Percentiles rank a stretch among this genome's conserved stretches.
Evolutionary conservation across 1,284 basidiomycete species (phyloP).

Genomic region (Laetiporus sulphureus): DNA sequence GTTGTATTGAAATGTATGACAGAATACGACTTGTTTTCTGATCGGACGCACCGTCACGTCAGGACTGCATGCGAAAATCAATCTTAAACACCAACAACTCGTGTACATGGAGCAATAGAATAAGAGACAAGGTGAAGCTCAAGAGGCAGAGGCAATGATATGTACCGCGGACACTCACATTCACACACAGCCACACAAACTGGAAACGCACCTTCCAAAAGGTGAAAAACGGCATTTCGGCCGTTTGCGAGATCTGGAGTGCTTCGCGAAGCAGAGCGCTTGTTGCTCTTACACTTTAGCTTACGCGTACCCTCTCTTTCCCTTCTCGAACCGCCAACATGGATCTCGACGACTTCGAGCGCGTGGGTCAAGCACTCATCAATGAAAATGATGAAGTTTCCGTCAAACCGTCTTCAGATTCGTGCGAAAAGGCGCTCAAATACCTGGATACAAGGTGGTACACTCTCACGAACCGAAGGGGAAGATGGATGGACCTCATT

Average conservation of each 20-base stretch:
- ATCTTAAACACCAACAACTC: too few relatives aligned
- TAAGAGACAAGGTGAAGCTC: too few relatives aligned
- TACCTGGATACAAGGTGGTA: constrained; percentile 26
- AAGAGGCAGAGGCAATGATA: too few relatives aligned
- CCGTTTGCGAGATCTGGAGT: neutral
- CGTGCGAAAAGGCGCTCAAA: constrained; percentile 14
- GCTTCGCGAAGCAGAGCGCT: neutral
- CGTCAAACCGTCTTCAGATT: neutral
- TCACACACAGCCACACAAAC: too few relatives aligned
- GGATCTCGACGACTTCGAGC: constrained; percentile 29
- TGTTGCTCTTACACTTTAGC: neutral
- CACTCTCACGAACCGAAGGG: constrained; percentile 20
- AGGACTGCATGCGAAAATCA: too few relatives aligned
- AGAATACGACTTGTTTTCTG: too few relatives aligned
- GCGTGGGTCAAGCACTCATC: constrained; percentile 8
- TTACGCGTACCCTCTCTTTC: neutral
- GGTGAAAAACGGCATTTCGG: neutral
- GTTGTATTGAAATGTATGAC: too few relatives aligned
- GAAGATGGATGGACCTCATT: constrained; percentile 61
- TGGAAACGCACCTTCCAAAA: too few relatives aligned
- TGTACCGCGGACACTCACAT: too few relatives aligned
- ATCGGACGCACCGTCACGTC: too few relatives aligned
- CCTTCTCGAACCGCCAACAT: constrained; percentile 19
- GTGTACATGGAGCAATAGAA: too few relatives aligned
- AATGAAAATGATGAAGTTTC: constrained; percentile 2